Evolutionary conservation across 352 stramenopile species (phyloP), one percentile per base, ranked within the genome.

Genomic region (Pelagophyceae sp.): DNA sequence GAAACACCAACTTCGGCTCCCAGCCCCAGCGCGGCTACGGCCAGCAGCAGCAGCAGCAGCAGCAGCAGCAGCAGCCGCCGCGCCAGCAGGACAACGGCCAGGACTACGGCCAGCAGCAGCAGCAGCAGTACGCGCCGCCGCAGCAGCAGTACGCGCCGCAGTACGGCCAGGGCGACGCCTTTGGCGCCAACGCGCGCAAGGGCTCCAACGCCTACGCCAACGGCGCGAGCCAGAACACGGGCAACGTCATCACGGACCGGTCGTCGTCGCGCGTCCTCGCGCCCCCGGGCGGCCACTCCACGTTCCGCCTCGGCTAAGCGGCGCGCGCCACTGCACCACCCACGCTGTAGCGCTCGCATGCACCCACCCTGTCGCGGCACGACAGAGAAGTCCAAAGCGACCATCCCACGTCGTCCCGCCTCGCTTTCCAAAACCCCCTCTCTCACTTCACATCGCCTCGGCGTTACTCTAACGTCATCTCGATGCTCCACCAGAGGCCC

Each of bases 221-320:
- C 40, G 77, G 77, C 29, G 35, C 37, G n/a, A 80, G 79, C 61
- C 69, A 78, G 69, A 80, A 80, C 72, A 79, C 75, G 72, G 77
- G 65, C 37, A 72, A 85, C 69, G 33, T 84, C 27, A 80, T 85
- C n/a, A 78, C 77, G 33, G 76, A 76, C 69, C 74, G 82, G 38
- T 76, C 35, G 40, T 76, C 60, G 70, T 87, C 82, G 38, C 61
- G 82, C 0, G 60, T 83, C 27, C 76, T 82, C 69, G 80, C 81
- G 6, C 72, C 82, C 1, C 83, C 80, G 31, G 82, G 82, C n/a
- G 79, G 82, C 51, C 72, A 79, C 29, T 80, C 78, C 45, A 80
- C 72, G n/a, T 85, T 86, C 69, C 54, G 31, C 38, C 83, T 85
- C 32, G 80, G 79, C 60, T 77, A n/a, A 63, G 54, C 23, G n/a